These are phyloP conservation scores for Populus pruinosa DNA, from an alignment of 345 rosid genomes.

Conservation along the genomic window DNA sequence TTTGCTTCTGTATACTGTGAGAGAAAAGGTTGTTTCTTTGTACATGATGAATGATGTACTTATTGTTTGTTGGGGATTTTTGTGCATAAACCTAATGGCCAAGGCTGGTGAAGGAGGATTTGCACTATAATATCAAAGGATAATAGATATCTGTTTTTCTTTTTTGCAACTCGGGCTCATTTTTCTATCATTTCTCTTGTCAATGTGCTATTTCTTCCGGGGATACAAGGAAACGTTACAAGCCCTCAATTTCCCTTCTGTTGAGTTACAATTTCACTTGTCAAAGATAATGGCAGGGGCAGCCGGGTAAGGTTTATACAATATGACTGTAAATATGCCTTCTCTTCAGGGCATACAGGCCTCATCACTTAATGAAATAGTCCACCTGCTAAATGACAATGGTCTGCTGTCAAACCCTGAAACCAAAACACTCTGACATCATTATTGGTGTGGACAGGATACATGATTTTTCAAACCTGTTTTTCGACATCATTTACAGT, in stretches of 20 bases:
- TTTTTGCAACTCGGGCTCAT: too few relatives aligned
- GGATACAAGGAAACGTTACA: background rate
- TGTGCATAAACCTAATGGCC: background rate
- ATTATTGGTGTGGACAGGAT: background rate
- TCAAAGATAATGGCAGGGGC: background rate
- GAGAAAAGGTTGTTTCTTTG: background rate
- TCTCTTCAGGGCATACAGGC: background rate
- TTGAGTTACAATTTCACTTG: background rate
- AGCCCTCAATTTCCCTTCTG: background rate
- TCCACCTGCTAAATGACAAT: background rate
- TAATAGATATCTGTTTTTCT: background rate
- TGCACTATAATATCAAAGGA: background rate
- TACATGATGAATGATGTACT: background rate
- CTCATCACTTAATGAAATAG: background rate
- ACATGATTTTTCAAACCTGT: background rate
- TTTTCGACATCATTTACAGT: background rate
- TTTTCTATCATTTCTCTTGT: background rate
- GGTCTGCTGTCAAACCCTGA: background rate
- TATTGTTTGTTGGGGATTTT: background rate
- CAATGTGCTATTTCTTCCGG: background rate
- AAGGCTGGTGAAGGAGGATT: background rate
- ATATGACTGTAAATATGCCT: background rate
- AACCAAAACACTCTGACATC: background rate
- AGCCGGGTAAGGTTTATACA: background rate
- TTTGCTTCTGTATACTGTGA: background rate